Conservation (phyloP, 176 grass and related monocot genomes). For the Oropetium thomaeum region DNA sequence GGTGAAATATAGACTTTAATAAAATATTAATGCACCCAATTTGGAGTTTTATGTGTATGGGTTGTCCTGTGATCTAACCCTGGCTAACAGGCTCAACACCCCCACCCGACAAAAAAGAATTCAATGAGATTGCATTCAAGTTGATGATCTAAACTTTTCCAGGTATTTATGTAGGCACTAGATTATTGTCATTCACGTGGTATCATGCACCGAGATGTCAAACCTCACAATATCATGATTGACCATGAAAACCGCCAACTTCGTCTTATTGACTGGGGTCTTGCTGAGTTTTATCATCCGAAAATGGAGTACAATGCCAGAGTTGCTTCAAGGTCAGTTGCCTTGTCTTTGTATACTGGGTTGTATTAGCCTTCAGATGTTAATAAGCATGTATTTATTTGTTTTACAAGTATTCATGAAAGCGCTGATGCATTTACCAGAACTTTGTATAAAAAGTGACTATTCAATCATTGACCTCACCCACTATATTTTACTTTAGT, state of each 20-base stretch:
- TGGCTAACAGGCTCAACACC: neutral
- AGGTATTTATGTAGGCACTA: conserved; percentile 86
- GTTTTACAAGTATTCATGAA: neutral
- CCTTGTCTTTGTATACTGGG: neutral
- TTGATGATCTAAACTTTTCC: conserved; percentile 54
- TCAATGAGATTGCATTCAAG: conserved; percentile 19
- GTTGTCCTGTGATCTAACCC: neutral
- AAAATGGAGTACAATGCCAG: conserved; percentile 92
- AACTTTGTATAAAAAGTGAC: conserved; percentile 8
- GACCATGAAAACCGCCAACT: conserved; percentile 85
- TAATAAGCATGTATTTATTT: neutral
- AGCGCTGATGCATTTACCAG: neutral
- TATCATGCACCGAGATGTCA: conserved; percentile 98
- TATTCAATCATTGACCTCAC: neutral
- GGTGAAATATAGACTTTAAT: too few relatives aligned
- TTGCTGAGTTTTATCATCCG: conserved; percentile 96
- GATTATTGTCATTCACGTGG: conserved; percentile 92
- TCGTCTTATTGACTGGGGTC: conserved; percentile 96
- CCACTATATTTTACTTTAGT: neutral
- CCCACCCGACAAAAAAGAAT: too few relatives aligned
- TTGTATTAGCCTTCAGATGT: neutral
- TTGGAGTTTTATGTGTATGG: neutral
- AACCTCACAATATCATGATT: conserved; percentile 97
- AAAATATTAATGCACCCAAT: too few relatives aligned
- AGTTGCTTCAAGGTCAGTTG: conserved; percentile 85